Conservation (phyloP, 1,284 basidiomycete genomes). For the Trichosporon coremiiforme region DNA sequence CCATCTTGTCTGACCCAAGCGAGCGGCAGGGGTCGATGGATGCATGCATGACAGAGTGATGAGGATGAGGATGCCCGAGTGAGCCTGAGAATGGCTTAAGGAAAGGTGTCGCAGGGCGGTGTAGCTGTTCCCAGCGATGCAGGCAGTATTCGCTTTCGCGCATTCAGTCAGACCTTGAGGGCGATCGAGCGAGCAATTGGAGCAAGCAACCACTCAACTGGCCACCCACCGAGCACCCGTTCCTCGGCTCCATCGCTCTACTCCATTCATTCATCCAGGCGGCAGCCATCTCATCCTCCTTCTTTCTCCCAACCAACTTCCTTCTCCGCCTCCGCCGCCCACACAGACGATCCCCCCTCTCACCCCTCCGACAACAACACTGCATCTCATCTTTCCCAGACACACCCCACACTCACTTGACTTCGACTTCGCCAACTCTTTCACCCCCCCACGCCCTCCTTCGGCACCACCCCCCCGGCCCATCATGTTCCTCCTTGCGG, state of each 20-base stretch:
- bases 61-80: background rate
- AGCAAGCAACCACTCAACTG: background rate
- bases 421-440: background rate
- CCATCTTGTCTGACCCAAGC: too few species aligned
- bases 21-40: background rate
- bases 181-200: background rate
- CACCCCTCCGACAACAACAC: background rate
- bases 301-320: background rate
- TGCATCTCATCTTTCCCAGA: background rate
- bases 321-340: too few species aligned
- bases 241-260: background rate
- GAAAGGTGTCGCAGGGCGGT: background rate
- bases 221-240: background rate
- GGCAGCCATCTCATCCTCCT: background rate
- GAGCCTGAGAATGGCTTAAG: background rate
- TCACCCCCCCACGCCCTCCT: background rate
- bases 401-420: slow-evolving; percentile 1
- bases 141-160: too few species aligned
- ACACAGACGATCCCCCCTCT: too few species aligned
- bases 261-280: background rate
- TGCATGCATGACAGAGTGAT: background rate
- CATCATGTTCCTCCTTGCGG: slow-evolving; percentile 13
- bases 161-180: too few species aligned
- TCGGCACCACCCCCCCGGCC: background rate
- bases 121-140: background rate